Evolutionary conservation across 2,329 filamentous ascomycete species (phyloP).

Genomic region (Verticillium tricorpus): DNA sequence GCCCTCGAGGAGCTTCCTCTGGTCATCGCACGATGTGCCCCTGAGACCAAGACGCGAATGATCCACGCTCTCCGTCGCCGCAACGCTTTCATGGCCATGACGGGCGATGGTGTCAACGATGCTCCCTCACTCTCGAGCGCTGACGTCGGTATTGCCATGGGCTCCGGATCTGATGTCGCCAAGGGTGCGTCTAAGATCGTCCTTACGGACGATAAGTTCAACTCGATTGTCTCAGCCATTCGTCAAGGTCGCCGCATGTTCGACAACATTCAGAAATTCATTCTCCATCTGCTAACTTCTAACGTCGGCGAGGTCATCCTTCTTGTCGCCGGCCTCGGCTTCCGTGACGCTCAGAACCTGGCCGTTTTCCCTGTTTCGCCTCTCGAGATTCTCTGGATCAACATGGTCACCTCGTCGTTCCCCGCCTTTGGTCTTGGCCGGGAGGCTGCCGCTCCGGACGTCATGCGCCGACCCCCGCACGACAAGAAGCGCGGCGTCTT

Average conservation of each 20-base stretch:
- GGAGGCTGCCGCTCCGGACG: conserved; percentile 68
- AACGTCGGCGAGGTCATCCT: conserved; percentile 83
- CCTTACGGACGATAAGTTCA: conserved; percentile 83
- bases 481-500: conserved; percentile 66
- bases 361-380: conserved; percentile 85
- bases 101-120: conserved; percentile 84
- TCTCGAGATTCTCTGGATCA: conserved; percentile 88
- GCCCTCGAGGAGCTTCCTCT: conserved; percentile 69
- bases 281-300: conserved; percentile 72
- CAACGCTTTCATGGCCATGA: conserved; percentile 77
- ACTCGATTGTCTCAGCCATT: conserved; percentile 77
- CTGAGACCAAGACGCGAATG: conserved; percentile 86
- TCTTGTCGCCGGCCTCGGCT: conserved; percentile 74
- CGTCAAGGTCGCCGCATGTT: conserved; percentile 82
- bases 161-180: conserved; percentile 80
- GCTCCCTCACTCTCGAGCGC: conserved; percentile 75
- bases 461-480: conserved; percentile 78
- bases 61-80: conserved; percentile 81
- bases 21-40: conserved; percentile 79
- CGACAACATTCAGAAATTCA: conserved; percentile 86
- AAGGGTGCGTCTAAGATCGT: conserved; percentile 81
- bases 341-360: conserved; percentile 65
- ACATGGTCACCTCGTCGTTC: conserved; percentile 85
- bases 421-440: conserved; percentile 86
- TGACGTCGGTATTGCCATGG: conserved; percentile 88